phyloP scores from a whole-genome alignment of 805 yeast species.

The Candida alai region DNA sequence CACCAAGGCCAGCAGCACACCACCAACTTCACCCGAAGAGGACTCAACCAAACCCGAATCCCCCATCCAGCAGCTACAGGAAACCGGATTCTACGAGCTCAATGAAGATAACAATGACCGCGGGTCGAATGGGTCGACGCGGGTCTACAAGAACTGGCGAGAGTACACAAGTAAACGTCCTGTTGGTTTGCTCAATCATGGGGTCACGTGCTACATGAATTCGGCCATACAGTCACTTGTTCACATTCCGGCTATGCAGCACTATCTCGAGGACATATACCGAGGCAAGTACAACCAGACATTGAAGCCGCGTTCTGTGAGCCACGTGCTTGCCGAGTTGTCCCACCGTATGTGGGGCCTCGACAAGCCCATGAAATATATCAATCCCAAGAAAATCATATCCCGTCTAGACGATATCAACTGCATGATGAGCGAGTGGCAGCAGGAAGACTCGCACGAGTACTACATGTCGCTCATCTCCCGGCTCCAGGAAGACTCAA shows the following conservation, averaged over 20 bases:
- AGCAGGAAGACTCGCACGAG: slow-evolving; percentile 97
- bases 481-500: slow-evolving; percentile 85
- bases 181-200: slow-evolving; percentile 78
- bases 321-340: slow-evolving; percentile 65
- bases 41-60: not conserved
- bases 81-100: slow-evolving; percentile 18
- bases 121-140: slow-evolving; percentile 57
- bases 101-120: slow-evolving; percentile 56
- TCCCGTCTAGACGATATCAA: slow-evolving; percentile 75
- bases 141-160: slow-evolving; percentile 74
- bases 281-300: slow-evolving; percentile 46
- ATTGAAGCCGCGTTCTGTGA: slow-evolving; percentile 55
- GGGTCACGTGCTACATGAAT: slow-evolving; percentile 96
- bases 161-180: slow-evolving; percentile 51
- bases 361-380: slow-evolving; percentile 42
- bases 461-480: slow-evolving; percentile 90
- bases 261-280: slow-evolving; percentile 68
- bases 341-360: slow-evolving; percentile 64
- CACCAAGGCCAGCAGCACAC: slow-evolving; percentile 7
- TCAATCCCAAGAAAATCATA: slow-evolving; percentile 75
- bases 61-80: not conserved
- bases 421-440: slow-evolving; percentile 96
- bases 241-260: slow-evolving; percentile 88
- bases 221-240: slow-evolving; percentile 89
- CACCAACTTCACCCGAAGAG: slow-evolving; percentile 13